Conservation (phyloP, 495 filamentous ascomycete genomes). For the Parathielavia appendiculata region DNA sequence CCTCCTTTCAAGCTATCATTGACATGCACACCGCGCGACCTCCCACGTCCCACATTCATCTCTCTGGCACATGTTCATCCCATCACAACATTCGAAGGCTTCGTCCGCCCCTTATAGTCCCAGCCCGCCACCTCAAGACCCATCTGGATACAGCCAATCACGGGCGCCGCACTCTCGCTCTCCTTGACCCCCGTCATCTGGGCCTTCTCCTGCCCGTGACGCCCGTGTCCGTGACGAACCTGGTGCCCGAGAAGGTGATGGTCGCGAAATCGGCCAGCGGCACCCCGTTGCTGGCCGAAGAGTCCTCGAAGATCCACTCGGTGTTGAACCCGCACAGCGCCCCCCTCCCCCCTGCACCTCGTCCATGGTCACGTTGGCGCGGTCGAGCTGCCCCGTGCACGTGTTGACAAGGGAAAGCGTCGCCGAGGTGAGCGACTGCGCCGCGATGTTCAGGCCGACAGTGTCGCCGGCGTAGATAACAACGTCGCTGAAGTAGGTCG, state of each 20-base stretch:
- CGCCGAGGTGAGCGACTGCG: conserved; percentile 1
- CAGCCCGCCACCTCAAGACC: background rate
- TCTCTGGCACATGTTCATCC: background rate
- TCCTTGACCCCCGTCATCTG: conserved; percentile 1
- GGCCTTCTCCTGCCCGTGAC: background rate
- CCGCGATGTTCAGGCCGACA: background rate
- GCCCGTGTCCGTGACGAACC: background rate
- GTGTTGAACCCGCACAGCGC: conserved; percentile 11
- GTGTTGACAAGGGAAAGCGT: conserved; percentile 2
- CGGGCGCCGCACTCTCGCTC: background rate
- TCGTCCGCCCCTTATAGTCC: background rate
- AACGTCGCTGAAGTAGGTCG: conserved; percentile 1
- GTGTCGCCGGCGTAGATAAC: conserved; percentile 1
- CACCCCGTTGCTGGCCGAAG: conserved; percentile 3
- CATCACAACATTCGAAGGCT: background rate
- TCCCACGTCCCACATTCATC: background rate
- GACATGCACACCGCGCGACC: too few species aligned
- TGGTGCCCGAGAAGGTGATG: background rate
- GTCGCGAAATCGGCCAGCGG: conserved; percentile 10
- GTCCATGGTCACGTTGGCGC: background rate
- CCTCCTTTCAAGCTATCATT: too few species aligned
- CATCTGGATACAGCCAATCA: conserved; percentile 3
- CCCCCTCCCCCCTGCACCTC: too few species aligned
- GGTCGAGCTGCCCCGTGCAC: background rate
- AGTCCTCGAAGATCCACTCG: conserved; percentile 17